Conservation (phyloP, 139 green algal genomes). For the Coelastrella sp. region DNA sequence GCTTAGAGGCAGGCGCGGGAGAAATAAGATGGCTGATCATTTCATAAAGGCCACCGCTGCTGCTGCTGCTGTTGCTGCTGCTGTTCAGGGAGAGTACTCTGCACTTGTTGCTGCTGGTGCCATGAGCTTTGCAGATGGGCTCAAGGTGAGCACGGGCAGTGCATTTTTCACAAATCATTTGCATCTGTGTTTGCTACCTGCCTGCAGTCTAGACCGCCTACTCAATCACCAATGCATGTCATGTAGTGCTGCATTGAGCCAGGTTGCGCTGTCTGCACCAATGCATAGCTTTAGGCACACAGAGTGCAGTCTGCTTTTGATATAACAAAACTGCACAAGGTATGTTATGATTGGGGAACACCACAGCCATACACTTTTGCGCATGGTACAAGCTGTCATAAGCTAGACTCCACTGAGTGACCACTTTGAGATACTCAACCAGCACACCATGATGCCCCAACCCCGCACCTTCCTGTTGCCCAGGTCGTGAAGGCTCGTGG, state of each 20-base stretch:
- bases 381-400: too few relatives aligned
- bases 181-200: slow-evolving; percentile 53
- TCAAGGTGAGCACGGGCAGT: slow-evolving; percentile 69
- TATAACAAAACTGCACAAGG: too few relatives aligned
- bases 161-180: background rate
- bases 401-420: background rate
- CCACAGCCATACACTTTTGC: too few relatives aligned
- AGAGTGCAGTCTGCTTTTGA: too few relatives aligned
- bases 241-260: slow-evolving; percentile 88
- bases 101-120: slow-evolving; percentile 90
- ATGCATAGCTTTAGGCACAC: too few relatives aligned
- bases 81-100: slow-evolving; percentile 89
- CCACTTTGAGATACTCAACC: background rate
- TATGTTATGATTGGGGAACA: too few relatives aligned
- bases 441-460: background rate
- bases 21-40: background rate
- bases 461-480: background rate
- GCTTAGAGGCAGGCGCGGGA: background rate
- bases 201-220: background rate
- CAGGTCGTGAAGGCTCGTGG: slow-evolving; percentile 89
- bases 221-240: slow-evolving; percentile 94
- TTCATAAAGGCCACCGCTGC: background rate
- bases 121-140: slow-evolving; percentile 90
- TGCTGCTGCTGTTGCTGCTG: background rate
- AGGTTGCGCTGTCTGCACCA: slow-evolving; percentile 35